Evolutionary conservation across 2,329 filamentous ascomycete genomes (phyloP).

Genomic region (Arthrobotrys sphaeroides): DNA sequence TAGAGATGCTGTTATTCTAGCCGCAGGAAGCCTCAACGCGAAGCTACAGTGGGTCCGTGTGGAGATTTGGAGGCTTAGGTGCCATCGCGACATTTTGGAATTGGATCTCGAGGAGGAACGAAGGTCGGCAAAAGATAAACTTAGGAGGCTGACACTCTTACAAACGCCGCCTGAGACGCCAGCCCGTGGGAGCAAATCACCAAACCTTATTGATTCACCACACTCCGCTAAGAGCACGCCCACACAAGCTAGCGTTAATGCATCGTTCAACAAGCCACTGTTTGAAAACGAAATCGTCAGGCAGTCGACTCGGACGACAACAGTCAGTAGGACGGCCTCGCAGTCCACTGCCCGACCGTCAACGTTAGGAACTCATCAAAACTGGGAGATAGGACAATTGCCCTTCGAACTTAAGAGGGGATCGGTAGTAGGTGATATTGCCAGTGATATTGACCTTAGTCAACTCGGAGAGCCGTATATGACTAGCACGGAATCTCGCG

Average conservation of each 20-base stretch:
- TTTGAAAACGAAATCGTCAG: slow-evolving; percentile 48
- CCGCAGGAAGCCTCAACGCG: slow-evolving; percentile 83
- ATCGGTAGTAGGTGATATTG: slow-evolving; percentile 15
- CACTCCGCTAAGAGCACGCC: slow-evolving; percentile 50
- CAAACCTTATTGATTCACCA: slow-evolving; percentile 38
- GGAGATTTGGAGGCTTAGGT: slow-evolving; percentile 90
- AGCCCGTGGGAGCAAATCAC: slow-evolving; percentile 42
- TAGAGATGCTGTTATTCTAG: slow-evolving; percentile 83
- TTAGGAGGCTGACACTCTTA: slow-evolving; percentile 52
- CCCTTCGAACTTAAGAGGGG: slow-evolving; percentile 48
- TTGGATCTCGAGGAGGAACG: slow-evolving; percentile 85
- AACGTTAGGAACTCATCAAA: slow-evolving; percentile 29
- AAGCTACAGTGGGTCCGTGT: slow-evolving; percentile 94
- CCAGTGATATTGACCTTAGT: slow-evolving; percentile 39
- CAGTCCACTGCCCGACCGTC: slow-evolving; percentile 47
- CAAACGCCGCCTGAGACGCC: slow-evolving; percentile 40
- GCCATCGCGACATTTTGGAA: slow-evolving; percentile 85
- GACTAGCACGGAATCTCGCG: slow-evolving; percentile 43
- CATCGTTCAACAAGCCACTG: slow-evolving; percentile 40
- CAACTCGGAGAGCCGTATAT: slow-evolving; percentile 50
- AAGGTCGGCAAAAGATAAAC: slow-evolving; percentile 55
- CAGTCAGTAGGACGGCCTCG: slow-evolving; percentile 49
- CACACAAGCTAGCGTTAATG: slow-evolving; percentile 39
- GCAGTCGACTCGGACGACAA: slow-evolving; percentile 38
- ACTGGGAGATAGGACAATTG: slow-evolving; percentile 45